Evolutionary conservation across 2,329 filamentous ascomycete species (phyloP).

Genomic region (Zymoseptoria tritici): DNA sequence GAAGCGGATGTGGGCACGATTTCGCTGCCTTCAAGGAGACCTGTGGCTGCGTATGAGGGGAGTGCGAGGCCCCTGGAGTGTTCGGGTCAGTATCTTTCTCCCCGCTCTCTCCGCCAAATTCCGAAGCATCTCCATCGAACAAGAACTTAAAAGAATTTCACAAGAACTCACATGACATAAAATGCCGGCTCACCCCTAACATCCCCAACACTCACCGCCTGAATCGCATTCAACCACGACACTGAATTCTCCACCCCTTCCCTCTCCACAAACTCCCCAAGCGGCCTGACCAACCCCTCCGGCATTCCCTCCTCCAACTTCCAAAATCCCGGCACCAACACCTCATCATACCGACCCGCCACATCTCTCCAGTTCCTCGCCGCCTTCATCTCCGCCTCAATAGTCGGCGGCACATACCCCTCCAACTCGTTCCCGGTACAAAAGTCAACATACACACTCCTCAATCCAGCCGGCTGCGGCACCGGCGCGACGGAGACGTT

Average conservation of each 20-base stretch:
- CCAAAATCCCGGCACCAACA: conserved; percentile 8
- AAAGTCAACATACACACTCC: conserved; percentile 1
- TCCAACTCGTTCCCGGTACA: not conserved
- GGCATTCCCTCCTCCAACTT: conserved; percentile 7
- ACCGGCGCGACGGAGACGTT: not conserved
- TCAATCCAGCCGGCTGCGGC: not conserved
- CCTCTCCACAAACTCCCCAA: conserved; percentile 5
- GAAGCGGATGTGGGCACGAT: no score
- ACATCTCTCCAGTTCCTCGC: not conserved
- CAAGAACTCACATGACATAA: conserved; percentile 6
- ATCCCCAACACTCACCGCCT: conserved; percentile 3
- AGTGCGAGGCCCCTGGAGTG: no score
- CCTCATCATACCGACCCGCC: conserved; percentile 3
- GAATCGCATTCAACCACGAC: conserved; percentile 1
- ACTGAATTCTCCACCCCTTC: conserved; percentile 1
- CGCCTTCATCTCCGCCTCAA: not conserved
- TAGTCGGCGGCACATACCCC: not conserved
- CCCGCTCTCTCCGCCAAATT: no score
- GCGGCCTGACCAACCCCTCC: conserved; percentile 3
- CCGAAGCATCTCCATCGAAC: no score
- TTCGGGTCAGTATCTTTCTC: no score
- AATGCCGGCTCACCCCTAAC: conserved; percentile 2
- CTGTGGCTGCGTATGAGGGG: no score
- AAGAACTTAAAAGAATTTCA: no score
- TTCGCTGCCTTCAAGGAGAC: no score